Evolutionary conservation across 202 grass and related monocot species (phyloP).

Genomic region (Carex sylvatica): DNA sequence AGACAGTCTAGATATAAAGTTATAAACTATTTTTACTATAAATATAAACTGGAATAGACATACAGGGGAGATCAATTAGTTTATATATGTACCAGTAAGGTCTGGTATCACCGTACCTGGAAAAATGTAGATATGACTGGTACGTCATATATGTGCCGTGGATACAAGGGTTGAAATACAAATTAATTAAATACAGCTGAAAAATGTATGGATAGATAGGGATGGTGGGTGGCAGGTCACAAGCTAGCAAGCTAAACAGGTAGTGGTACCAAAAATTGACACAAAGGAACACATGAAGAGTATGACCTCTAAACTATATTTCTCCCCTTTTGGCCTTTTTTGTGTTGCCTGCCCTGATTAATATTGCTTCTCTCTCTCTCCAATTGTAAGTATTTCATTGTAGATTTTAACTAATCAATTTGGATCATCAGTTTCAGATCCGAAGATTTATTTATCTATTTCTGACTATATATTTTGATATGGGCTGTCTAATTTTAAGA

Average conservation of each 20-base stretch:
- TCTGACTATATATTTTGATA: too few species aligned
- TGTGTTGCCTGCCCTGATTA: too few species aligned
- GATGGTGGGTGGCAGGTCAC: conserved; percentile 26
- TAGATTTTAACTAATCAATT: too few species aligned
- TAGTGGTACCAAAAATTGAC: conserved; percentile 9
- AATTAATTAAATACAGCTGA: conserved; percentile 1
- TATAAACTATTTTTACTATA: neutral
- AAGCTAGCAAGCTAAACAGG: neutral
- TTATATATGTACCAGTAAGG: too few species aligned
- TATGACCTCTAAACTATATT: neutral
- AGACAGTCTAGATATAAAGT: too few species aligned
- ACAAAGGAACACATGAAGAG: conserved; percentile 31
- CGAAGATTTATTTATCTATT: too few species aligned
- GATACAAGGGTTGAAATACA: neutral
- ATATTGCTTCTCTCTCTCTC: neutral
- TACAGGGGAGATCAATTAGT: neutral
- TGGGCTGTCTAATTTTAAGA: too few species aligned
- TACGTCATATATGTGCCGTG: neutral
- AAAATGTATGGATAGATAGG: conserved; percentile 20
- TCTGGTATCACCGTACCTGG: neutral
- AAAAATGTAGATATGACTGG: neutral
- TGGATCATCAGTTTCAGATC: too few species aligned
- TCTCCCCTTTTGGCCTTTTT: neutral
- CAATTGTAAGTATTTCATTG: neutral
- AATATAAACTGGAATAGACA: neutral